phyloP scores from a whole-genome alignment of 768 basidiomycete genomes.

The Suillus spraguei region DNA sequence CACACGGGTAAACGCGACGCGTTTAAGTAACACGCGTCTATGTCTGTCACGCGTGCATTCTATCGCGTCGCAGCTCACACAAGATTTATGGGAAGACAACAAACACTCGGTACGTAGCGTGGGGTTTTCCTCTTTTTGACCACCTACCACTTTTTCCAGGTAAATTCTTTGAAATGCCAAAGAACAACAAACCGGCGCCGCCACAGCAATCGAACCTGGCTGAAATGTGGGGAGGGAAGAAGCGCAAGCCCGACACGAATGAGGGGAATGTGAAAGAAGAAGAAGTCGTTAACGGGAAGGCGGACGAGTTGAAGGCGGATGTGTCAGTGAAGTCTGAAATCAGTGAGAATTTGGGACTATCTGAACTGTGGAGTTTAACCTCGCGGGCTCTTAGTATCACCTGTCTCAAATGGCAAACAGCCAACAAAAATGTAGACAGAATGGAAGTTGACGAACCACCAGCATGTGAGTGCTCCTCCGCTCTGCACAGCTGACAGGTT shows the following conservation, averaged over 20 bases:
- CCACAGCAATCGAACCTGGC: slow-evolving; percentile 79
- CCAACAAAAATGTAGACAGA: neutral
- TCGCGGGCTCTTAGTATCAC: neutral
- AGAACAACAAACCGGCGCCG: slow-evolving; percentile 60
- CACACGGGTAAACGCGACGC: slow-evolving; percentile 10
- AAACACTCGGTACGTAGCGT: slow-evolving; percentile 59
- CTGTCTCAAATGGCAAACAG: slow-evolving; percentile 2
- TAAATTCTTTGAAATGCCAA: slow-evolving; percentile 78
- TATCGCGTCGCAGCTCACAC: slow-evolving; percentile 16
- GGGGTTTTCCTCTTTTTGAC: neutral
- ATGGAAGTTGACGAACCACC: neutral
- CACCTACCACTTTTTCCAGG: slow-evolving; percentile 40
- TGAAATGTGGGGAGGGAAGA: slow-evolving; percentile 71
- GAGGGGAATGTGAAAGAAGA: slow-evolving; percentile 28
- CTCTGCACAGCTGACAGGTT: neutral
- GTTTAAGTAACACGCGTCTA: slow-evolving; percentile 15
- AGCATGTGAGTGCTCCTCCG: neutral
- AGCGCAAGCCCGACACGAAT: slow-evolving; percentile 35
- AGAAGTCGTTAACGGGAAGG: slow-evolving; percentile 12
- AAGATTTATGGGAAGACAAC: slow-evolving; percentile 65
- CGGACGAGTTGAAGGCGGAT: neutral
- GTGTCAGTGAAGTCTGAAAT: neutral
- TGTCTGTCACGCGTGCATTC: slow-evolving; percentile 28
- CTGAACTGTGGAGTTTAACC: neutral
- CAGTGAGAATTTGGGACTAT: neutral